These are phyloP conservation scores for Lolium multiflorum DNA, from an alignment of 176 grass and related monocot genomes.

Conservation along the genomic window DNA sequence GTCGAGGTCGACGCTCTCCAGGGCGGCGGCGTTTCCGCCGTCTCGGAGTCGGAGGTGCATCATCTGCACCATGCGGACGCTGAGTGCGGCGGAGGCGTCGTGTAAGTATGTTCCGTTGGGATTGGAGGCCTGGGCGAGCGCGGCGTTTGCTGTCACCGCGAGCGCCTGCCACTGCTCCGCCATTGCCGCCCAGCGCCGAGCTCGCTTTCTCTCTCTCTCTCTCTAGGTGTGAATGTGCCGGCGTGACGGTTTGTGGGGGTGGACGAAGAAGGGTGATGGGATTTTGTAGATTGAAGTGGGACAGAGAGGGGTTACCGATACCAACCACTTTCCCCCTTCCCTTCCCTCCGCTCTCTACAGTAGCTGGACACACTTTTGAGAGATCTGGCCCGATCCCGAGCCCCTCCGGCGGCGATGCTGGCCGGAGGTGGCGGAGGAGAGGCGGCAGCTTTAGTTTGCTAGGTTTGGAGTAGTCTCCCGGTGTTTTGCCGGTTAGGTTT, in stretches of 20 bases:
- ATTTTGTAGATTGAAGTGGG: too few species aligned
- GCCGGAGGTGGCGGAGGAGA: too few species aligned
- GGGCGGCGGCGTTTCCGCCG: neutral
- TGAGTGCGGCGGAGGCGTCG: neutral
- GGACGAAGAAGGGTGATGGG: neutral
- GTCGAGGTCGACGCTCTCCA: neutral
- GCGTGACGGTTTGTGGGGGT: neutral
- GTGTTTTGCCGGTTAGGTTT: too few species aligned
- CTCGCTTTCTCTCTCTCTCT: neutral
- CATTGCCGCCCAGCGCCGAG: constrained; percentile 1
- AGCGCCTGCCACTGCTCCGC: neutral
- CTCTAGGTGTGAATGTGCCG: neutral
- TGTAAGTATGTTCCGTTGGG: neutral
- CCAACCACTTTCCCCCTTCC: too few species aligned
- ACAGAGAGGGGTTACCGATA: too few species aligned
- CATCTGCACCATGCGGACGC: neutral
- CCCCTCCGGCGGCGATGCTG: too few species aligned
- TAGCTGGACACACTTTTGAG: too few species aligned
- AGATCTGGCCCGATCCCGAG: too few species aligned
- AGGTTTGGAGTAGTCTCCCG: too few species aligned
- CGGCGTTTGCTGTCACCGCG: rapidly evolving
- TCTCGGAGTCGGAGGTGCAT: neutral
- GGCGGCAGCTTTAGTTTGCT: too few species aligned
- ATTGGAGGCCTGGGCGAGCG: neutral
- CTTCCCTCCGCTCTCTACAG: too few species aligned